A percentile compares a stretch with the other conserved stretches of the same genome.
phyloP scores from a whole-genome alignment of 192 early-diverging fungal genomes.

The Coemansia sp. region DNA sequence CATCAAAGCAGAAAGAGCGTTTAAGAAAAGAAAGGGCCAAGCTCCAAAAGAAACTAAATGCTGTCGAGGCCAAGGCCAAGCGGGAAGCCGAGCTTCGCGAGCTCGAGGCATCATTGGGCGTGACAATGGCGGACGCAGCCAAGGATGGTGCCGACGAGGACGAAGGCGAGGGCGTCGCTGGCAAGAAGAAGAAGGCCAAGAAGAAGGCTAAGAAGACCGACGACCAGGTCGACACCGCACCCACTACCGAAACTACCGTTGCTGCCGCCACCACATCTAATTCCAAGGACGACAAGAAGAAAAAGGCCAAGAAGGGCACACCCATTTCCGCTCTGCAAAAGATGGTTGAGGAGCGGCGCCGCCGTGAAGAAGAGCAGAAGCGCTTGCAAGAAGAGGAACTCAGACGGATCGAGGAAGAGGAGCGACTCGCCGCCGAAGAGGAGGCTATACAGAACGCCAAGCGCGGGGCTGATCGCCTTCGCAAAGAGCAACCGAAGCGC shows the following conservation, averaged over 20 bases:
- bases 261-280: slow-evolving; percentile 13
- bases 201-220: slow-evolving; percentile 59
- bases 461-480: slow-evolving; percentile 74
- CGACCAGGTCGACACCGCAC: slow-evolving; percentile 34
- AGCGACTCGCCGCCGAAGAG: slow-evolving; percentile 66
- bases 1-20: slow-evolving; percentile 56
- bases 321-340: slow-evolving; percentile 49
- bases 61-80: slow-evolving; percentile 46
- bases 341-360: slow-evolving; percentile 59
- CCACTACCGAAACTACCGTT: slow-evolving; percentile 16
- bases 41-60: slow-evolving; percentile 45
- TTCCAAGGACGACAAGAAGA: slow-evolving; percentile 29
- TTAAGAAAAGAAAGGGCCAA: slow-evolving; percentile 53
- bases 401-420: slow-evolving; percentile 66
- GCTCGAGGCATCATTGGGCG: slow-evolving; percentile 27
- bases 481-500: slow-evolving; percentile 88
- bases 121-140: slow-evolving; percentile 18
- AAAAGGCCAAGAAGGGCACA: slow-evolving; percentile 35
- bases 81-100: slow-evolving; percentile 36
- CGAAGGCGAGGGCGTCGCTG: slow-evolving; percentile 6
- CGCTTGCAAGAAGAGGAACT: slow-evolving; percentile 79
- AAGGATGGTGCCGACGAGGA: slow-evolving; percentile 12
- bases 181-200: slow-evolving; percentile 59
- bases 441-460: slow-evolving; percentile 65
- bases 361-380: slow-evolving; percentile 69